Evolutionary conservation across 495 filamentous ascomycete genomes (phyloP).

Genomic region (Aspergillus conjunctus): DNA sequence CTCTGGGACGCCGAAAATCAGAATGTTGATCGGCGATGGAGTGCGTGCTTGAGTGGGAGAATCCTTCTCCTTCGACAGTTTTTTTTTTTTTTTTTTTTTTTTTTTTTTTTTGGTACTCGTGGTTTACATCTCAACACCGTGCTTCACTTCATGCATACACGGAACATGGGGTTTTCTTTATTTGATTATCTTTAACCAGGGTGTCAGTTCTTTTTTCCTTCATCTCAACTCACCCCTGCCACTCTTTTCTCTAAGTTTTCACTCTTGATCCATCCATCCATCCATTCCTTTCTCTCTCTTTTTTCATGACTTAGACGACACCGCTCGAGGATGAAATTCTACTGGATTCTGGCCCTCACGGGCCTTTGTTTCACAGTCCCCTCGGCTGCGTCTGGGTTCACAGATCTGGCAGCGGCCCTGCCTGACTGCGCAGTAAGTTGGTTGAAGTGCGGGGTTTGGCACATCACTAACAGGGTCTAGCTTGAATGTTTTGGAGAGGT

Average conservation of each 20-base stretch:
- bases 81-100: too few species aligned
- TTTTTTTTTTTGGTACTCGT: too few species aligned
- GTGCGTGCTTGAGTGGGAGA: too few species aligned
- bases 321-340: neutral
- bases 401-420: conserved; percentile 12
- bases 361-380: neutral
- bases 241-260: neutral
- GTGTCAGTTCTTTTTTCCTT: neutral
- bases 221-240: neutral
- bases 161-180: too few species aligned
- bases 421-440: conserved; percentile 18
- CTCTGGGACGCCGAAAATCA: too few species aligned
- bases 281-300: neutral
- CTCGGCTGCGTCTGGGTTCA: neutral
- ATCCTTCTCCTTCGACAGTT: too few species aligned
- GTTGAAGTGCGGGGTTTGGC: neutral
- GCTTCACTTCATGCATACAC: too few species aligned
- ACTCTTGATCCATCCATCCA: neutral
- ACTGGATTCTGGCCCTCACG: conserved; percentile 4
- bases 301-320: neutral
- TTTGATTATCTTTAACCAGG: neutral
- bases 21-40: too few species aligned
- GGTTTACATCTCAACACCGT: too few species aligned
- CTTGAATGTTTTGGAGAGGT: conserved; percentile 29
- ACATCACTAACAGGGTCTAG: conserved; percentile 18